Evolutionary conservation across 208 protist species (phyloP).

Genomic region (Trypanosoma lewisi): DNA sequence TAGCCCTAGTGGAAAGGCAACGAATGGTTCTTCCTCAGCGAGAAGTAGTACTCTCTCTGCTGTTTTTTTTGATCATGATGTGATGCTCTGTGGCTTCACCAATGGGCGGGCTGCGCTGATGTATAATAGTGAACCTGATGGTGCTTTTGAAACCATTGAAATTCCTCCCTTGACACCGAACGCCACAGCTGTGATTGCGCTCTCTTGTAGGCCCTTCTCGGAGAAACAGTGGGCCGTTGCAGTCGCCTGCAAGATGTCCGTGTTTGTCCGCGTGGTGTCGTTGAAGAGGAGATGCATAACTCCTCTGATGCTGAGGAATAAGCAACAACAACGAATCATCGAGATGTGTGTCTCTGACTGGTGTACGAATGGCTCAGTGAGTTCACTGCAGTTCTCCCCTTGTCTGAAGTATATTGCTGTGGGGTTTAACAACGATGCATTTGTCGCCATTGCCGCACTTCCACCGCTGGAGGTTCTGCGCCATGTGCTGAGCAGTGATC

Average conservation of each 20-base stretch:
- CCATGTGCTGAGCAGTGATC: neutral
- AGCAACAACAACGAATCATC: conserved; percentile 5
- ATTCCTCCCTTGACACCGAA: conserved; percentile 11
- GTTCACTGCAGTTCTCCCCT: conserved; percentile 20
- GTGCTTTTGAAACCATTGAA: neutral
- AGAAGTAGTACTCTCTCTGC: conserved; percentile 1
- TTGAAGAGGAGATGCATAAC: neutral
- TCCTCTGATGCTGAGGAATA: conserved; percentile 2
- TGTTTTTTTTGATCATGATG: conserved; percentile 3
- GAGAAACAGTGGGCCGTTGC: conserved; percentile 22
- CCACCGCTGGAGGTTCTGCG: conserved; percentile 19
- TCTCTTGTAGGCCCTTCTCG: conserved; percentile 19
- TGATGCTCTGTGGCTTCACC: conserved; percentile 32
- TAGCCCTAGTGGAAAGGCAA: neutral
- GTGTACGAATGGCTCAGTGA: neutral
- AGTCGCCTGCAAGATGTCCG: conserved; percentile 26
- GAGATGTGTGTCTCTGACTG: conserved; percentile 5
- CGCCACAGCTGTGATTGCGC: conserved; percentile 18
- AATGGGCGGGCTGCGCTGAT: conserved; percentile 33
- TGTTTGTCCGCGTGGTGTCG: conserved; percentile 22
- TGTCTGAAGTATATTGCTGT: conserved; percentile 15
- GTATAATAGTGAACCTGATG: neutral
- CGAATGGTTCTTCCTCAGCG: neutral
- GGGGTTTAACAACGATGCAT: conserved; percentile 10
- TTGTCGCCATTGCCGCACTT: conserved; percentile 10